These are phyloP conservation scores for Beauveria sp. DNA, from an alignment of 2,329 filamentous ascomycete genomes.

Conservation along the genomic window DNA sequence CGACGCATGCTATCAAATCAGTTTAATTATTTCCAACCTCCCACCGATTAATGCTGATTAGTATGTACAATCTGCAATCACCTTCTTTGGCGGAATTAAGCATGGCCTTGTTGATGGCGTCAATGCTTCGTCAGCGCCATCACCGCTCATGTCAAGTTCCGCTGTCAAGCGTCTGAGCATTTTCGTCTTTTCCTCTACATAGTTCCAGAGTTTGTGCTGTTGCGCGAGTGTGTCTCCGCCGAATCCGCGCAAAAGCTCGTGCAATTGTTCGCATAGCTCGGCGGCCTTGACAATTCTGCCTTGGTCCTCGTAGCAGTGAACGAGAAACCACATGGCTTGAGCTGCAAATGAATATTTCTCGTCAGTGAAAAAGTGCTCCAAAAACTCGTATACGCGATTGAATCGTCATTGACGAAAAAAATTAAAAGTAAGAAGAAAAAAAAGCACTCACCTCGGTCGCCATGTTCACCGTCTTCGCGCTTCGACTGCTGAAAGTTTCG, in stretches of 20 bases:
- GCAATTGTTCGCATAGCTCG: neutral
- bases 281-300: neutral
- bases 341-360: neutral
- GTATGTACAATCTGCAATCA: neutral
- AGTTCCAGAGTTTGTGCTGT: neutral
- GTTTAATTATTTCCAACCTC: neutral
- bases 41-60: neutral
- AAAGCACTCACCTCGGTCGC: neutral
- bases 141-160: neutral
- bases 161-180: neutral
- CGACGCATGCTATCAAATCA: neutral
- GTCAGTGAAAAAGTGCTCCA: neutral
- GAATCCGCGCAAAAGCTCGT: neutral
- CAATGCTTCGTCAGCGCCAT: neutral
- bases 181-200: neutral
- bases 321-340: constrained; percentile 4
- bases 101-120: neutral
- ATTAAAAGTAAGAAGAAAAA: neutral
- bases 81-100: neutral
- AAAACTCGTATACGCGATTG: neutral
- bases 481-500: neutral
- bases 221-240: neutral
- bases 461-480: constrained; percentile 1
- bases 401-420: neutral
- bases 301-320: constrained; percentile 4